These are phyloP conservation scores for Pisolithus sp. DNA, from an alignment of 768 basidiomycete species.

Conservation along the genomic window DNA sequence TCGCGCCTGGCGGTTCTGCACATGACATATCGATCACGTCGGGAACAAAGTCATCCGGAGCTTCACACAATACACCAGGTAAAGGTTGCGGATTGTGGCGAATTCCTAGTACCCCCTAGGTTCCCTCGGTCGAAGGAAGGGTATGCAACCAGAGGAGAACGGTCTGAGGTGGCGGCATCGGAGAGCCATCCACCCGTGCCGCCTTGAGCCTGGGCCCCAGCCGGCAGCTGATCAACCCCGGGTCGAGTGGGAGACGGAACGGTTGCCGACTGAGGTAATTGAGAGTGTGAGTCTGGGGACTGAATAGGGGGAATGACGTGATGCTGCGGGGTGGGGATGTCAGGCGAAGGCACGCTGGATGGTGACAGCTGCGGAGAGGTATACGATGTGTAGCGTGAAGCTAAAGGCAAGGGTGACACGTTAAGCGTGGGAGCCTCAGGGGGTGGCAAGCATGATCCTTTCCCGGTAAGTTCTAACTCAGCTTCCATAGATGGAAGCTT, in stretches of 20 bases:
- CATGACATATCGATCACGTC: constrained; percentile 14
- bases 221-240: constrained; percentile 23
- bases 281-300: constrained; percentile 13
- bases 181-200: constrained; percentile 14
- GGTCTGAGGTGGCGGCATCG: constrained; percentile 12
- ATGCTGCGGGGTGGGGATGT: constrained; percentile 19
- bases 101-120: constrained; percentile 4
- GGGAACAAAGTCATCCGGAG: constrained; percentile 22
- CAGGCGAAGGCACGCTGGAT: constrained; percentile 6
- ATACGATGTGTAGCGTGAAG: constrained; percentile 9
- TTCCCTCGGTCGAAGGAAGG: constrained; percentile 12
- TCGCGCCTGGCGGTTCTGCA: constrained; percentile 9
- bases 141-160: constrained; percentile 10
- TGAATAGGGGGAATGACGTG: background rate
- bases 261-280: constrained; percentile 23
- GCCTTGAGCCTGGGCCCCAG: constrained; percentile 7
- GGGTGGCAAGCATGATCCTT: constrained; percentile 14
- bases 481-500: constrained; percentile 14
- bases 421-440: constrained; percentile 14
- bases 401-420: constrained; percentile 9
- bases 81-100: constrained; percentile 23
- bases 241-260: constrained; percentile 17
- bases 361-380: constrained; percentile 12
- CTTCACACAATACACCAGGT: constrained; percentile 23
- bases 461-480: constrained; percentile 12